Evolutionary conservation across 1,284 basidiomycete species (phyloP).

Genomic region (Pholiota adiposa): DNA sequence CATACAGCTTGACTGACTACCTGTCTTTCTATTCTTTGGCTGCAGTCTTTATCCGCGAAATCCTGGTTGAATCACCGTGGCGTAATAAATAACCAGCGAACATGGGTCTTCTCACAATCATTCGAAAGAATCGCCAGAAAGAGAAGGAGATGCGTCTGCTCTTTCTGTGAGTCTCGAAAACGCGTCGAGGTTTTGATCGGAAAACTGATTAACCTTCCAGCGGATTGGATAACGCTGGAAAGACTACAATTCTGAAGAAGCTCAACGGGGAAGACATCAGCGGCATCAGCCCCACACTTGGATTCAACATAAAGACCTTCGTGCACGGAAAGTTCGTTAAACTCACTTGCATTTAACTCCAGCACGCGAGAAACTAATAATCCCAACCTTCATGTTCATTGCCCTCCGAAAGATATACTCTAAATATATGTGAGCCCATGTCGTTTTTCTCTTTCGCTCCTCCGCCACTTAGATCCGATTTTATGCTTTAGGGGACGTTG

Average conservation of each 20-base stretch:
- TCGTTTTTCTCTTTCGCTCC: constrained; percentile 20
- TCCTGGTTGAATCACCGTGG: not conserved
- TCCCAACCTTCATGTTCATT: constrained; percentile 21
- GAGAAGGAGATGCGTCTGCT: constrained; percentile 96
- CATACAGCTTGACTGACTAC: not conserved
- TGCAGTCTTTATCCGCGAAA: not conserved
- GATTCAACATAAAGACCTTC: constrained; percentile 99
- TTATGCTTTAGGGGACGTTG: constrained; percentile 86
- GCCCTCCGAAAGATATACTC: constrained; percentile 69
- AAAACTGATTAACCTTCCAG: constrained; percentile 66
- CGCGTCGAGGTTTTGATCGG: constrained; percentile 42
- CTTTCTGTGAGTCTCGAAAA: constrained; percentile 74
- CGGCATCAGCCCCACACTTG: constrained; percentile 90
- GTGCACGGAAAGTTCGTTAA: constrained; percentile 80
- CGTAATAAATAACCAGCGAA: not conserved
- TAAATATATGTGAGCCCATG: constrained; percentile 83
- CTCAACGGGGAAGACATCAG: constrained; percentile 90
- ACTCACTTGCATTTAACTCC: constrained; percentile 14
- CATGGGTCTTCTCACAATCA: constrained; percentile 96
- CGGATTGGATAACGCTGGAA: constrained; percentile 98
- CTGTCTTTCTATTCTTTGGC: not conserved
- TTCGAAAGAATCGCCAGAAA: constrained; percentile 94
- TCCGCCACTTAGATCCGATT: constrained; percentile 23
- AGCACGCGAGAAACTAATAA: constrained; percentile 18
- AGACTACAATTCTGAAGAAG: constrained; percentile 97